These are phyloP conservation scores for Hypoxylon sp. DNA, from an alignment of 2,329 filamentous ascomycete genomes.

Conservation along the genomic window DNA sequence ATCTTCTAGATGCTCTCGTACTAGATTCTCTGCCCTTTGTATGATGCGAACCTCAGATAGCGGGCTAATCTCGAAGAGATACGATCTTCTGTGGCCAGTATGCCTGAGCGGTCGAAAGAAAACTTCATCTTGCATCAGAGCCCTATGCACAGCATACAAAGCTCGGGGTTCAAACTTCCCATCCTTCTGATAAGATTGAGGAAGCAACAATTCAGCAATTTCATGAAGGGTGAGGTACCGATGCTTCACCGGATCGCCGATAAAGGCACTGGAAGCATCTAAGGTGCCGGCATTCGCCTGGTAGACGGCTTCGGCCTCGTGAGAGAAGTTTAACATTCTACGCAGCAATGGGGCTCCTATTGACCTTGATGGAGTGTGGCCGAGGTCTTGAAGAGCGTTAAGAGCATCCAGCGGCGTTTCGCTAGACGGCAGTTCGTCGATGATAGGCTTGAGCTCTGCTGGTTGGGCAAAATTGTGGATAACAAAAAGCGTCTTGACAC, in stretches of 20 bases:
- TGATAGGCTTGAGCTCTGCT: slow-evolving; percentile 57
- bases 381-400: slow-evolving; percentile 55
- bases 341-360: slow-evolving; percentile 58
- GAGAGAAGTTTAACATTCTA: slow-evolving; percentile 61
- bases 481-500: slow-evolving; percentile 61
- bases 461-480: slow-evolving; percentile 59
- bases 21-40: slow-evolving; percentile 61
- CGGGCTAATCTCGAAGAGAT: slow-evolving; percentile 72
- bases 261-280: slow-evolving; percentile 58
- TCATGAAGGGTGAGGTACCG: slow-evolving; percentile 64
- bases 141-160: slow-evolving; percentile 77
- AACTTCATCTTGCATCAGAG: slow-evolving; percentile 69
- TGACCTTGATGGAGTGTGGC: slow-evolving; percentile 57
- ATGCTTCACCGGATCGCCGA: slow-evolving; percentile 54
- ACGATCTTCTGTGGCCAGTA: slow-evolving; percentile 63
- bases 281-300: slow-evolving; percentile 62
- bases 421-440: slow-evolving; percentile 53
- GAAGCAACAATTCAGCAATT: slow-evolving; percentile 60
- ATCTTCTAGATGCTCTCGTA: slow-evolving; percentile 66
- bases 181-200: slow-evolving; percentile 51
- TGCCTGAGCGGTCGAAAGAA: slow-evolving; percentile 68
- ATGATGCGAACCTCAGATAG: slow-evolving; percentile 65
- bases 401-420: slow-evolving; percentile 48
- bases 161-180: slow-evolving; percentile 59
- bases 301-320: slow-evolving; percentile 58